A percentile compares a stretch with the other conserved stretches of the same genome.
These are phyloP conservation scores for Mycena polygramma DNA, from an alignment of 768 basidiomycete genomes.

Conservation along the genomic window DNA sequence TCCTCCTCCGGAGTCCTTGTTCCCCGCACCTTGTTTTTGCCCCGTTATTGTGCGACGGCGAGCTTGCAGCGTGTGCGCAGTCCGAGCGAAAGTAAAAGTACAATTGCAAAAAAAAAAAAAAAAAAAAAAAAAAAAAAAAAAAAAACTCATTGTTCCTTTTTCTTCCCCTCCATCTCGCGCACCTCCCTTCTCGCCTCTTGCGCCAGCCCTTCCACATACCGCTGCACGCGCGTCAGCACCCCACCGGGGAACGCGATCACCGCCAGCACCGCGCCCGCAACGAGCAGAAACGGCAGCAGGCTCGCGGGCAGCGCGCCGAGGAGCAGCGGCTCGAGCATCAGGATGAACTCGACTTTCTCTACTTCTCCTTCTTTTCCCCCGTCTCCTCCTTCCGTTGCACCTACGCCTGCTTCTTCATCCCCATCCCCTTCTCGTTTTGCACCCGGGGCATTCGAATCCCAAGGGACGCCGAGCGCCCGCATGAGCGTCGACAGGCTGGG, in stretches of 20 bases:
- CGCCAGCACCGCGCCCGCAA: conserved; percentile 2
- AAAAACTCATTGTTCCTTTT: not conserved
- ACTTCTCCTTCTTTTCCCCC: not conserved
- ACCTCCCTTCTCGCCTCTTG: conserved; percentile 23
- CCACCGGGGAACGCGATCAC: not conserved
- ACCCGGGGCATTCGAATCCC: no score
- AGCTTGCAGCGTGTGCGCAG: no score
- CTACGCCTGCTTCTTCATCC: no score
- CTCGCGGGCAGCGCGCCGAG: conserved; percentile 33
- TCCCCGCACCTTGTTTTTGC: no score
- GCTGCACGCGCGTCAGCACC: conserved; percentile 10
- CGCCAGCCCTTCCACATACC: conserved; percentile 12
- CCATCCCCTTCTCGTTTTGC: no score
- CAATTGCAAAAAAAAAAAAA: no score
- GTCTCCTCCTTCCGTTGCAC: not conserved
- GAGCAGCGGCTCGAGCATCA: conserved; percentile 32
- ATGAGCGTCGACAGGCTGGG: not conserved
- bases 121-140: no score
- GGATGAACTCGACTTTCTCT: conserved; percentile 1
- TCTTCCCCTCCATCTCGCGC: conserved; percentile 1
- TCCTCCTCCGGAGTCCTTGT: no score
- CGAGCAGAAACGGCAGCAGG: conserved; percentile 19
- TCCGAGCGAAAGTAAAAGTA: no score
- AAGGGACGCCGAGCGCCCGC: not conserved
- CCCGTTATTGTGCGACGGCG: no score